Evolutionary conservation across 495 filamentous ascomycete species (phyloP), one percentile per base, ranked within the genome.

Genomic region (Parachaetomium inaequale): DNA sequence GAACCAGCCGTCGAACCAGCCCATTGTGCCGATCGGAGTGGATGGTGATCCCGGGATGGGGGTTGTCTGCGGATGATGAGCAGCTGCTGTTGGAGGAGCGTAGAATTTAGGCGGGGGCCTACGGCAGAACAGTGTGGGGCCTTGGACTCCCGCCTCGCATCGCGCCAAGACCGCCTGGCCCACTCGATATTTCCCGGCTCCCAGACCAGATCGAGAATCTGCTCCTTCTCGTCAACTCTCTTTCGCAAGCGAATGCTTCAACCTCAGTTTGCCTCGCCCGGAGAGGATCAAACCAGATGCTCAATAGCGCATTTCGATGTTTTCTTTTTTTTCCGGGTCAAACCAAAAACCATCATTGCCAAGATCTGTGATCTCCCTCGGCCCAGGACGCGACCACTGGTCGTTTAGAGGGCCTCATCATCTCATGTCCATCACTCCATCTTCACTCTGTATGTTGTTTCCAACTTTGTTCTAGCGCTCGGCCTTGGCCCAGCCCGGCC

Each of bases 1-100:
- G 62, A 79, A 81, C 59, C 73, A 71, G 55, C 68, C 73, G 66
- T 77, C 74, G 61, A 92, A 84, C 91, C 90, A 93, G 71, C 90
- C 90, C 86, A 89, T 89, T 38, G 49, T 63, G 46, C 7, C 32
- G 42, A 32, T 50, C 36, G 43, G 25, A 42, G 32, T 4, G 15
- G 25, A 45, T 29, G 58, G 7, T 45, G n/a, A 45, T 53, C 34
- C 31, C 21, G 31, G 28, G 23, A 42, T 25, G 47, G 23, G 26
- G 29, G 26, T 29, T 58, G 25, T 29, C 45, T 3, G 26, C 4
- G 21, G 42, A 46, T 46, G 42, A 46, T 2, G 42, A 46, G 36
- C 12, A 46, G 42, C n/a, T 49, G 19, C 23, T 0, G 21, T 5
- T 23, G 11, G 45, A 46, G 17, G 29, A 42, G 34, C 31, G 42